Base-by-base conservation (phyloP, 2,329 filamentous ascomycete species). In the Teratosphaeria destructans region DNA sequence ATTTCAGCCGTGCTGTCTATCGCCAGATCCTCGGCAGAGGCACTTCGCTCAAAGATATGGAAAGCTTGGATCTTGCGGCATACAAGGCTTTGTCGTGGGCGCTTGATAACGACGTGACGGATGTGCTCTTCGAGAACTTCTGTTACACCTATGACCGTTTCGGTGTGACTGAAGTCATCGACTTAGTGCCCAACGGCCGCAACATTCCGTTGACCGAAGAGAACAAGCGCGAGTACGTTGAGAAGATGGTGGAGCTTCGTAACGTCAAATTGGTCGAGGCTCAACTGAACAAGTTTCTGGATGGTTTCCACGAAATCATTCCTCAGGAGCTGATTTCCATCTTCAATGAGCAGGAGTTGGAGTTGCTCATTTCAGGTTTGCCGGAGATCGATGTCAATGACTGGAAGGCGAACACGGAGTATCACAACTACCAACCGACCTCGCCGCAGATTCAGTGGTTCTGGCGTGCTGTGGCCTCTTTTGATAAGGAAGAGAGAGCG, bases 61-160 rank as follows among this genome's bases (percentile, higher is more conserved):
- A 99, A 75, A 96, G 92, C 26, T 88, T 99, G 62, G 94, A 99
- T 73, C 86, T 95, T 3, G 93, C 99, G 70, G 99, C 99, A 78
- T 96, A 97, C 84, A 99, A 97, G 75, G 97, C 93, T 14, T 82
- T 99, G 26, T 85, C 94, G 62, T 99, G 95, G 95, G 97, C 99
- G 86, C 81, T 97, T 60, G 90, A 96, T 72, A 97, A 99, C 69
- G 93, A 99, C 71, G 99, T 99, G 67, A 96, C 92, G 4, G 94
- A 97, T 70, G 91, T 97, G 70, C 94, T 97, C 68, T 94, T 90
- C 2, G 93, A 99, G 76, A 95, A 90, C 1, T 97, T 99, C 73
- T 94, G 92, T 11, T 85, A 95, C 32, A 92, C 96, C 72, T 88
- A 94, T 61, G 92, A 97, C 68, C 90, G 88, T 70, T 99, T 99